Conservation (phyloP, 148 eudicot genomes). For the Heliosperma pusillum region DNA sequence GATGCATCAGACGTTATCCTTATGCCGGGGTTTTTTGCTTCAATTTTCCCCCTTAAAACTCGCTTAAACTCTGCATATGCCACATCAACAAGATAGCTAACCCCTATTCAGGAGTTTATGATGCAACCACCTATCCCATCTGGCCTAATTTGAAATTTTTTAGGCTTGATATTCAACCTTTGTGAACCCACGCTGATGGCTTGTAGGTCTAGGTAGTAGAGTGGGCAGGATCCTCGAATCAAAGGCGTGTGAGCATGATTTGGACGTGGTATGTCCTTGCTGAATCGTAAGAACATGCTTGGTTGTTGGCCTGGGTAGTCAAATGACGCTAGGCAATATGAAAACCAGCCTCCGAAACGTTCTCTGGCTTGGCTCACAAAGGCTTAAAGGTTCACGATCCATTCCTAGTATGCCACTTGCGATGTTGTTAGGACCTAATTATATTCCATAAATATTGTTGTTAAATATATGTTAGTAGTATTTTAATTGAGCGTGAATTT, state of each 20-base stretch:
- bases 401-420: slow-evolving; percentile 5
- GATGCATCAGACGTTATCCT: no score
- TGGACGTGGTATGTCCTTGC: not conserved
- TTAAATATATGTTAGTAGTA: no score
- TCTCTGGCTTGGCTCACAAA: not conserved
- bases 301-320: not conserved
- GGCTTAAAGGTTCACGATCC: not conserved
- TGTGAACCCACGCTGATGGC: not conserved
- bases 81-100: no score
- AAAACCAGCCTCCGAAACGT: not conserved
- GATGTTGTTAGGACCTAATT: not conserved
- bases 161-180: not conserved
- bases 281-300: not conserved
- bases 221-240: not conserved
- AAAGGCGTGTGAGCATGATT: not conserved
- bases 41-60: no score
- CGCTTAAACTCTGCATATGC: no score
- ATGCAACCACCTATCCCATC: no score
- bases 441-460: no score
- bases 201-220: not conserved
- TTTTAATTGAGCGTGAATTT: no score
- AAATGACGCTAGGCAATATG: no score
- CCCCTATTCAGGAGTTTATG: no score
- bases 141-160: not conserved
- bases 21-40: no score